phyloP scores from a whole-genome alignment of 495 filamentous ascomycete species.

The Beverwykella pulmonaria region DNA sequence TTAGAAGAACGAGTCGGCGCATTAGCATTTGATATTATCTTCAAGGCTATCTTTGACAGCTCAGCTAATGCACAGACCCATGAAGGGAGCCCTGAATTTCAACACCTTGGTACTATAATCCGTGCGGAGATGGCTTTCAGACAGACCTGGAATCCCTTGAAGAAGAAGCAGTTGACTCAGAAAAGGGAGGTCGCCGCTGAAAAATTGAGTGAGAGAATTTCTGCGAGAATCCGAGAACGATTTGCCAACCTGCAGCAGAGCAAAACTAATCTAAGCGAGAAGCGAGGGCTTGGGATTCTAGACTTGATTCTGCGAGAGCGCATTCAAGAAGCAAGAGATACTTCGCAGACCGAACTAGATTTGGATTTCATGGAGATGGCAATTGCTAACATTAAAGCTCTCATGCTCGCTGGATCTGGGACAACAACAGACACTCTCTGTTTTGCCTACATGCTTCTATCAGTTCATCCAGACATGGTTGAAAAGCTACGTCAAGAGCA shows the following conservation, averaged over 20 bases:
- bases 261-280: slow-evolving; percentile 16
- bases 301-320: slow-evolving; percentile 31
- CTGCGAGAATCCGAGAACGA: slow-evolving; percentile 17
- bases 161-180: background rate
- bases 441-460: slow-evolving; percentile 33
- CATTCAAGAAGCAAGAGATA: background rate
- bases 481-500: slow-evolving; percentile 26
- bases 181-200: background rate
- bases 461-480: slow-evolving; percentile 16
- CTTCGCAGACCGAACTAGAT: background rate
- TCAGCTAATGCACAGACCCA: slow-evolving; percentile 23
- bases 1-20: slow-evolving; percentile 9
- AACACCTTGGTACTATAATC: slow-evolving; percentile 7
- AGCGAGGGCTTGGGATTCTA: slow-evolving; percentile 21
- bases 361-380: slow-evolving; percentile 15
- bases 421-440: slow-evolving; percentile 35
- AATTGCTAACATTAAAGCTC: slow-evolving; percentile 21
- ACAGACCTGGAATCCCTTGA: slow-evolving; percentile 21
- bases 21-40: slow-evolving; percentile 26
- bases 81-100: slow-evolving; percentile 4
- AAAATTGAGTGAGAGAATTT: background rate
- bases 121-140: background rate
- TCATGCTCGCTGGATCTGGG: slow-evolving; percentile 13
- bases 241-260: slow-evolving; percentile 6
- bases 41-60: slow-evolving; percentile 11